A percentile compares a stretch with the other conserved stretches of the same genome.
phyloP scores from a whole-genome alignment of 1,139 yeast genomes.

The Debaryomyces sp. region DNA sequence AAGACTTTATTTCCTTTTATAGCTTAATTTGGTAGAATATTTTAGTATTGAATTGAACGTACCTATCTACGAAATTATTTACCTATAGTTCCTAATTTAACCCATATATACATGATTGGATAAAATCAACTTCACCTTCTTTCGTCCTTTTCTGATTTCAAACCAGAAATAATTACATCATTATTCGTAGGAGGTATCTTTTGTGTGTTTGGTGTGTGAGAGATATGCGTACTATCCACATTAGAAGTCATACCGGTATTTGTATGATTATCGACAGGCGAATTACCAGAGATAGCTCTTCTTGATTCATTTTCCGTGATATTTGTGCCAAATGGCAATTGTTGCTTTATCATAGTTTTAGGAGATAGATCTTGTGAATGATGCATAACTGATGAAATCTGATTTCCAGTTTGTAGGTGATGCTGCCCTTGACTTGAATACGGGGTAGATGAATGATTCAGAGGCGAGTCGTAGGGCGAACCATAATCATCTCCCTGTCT shows the following conservation, averaged over 20 bases:
- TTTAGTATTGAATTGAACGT: neutral
- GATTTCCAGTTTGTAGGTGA: slow-evolving; percentile 9
- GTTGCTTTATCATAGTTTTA: slow-evolving; percentile 27
- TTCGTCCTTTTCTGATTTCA: neutral
- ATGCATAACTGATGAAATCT: slow-evolving; percentile 26
- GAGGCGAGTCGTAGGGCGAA: slow-evolving; percentile 4
- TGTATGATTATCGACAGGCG: neutral
- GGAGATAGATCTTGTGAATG: slow-evolving; percentile 39
- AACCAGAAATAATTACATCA: neutral
- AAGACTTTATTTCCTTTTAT: neutral
- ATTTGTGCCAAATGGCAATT: slow-evolving; percentile 14
- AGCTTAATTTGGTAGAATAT: neutral
- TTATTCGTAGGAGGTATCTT: neutral
- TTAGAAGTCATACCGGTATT: neutral
- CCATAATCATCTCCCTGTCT: slow-evolving; percentile 1
- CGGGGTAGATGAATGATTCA: neutral
- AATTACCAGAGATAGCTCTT: slow-evolving; percentile 1
- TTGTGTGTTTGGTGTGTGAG: neutral
- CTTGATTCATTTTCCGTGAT: neutral
- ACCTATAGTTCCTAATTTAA: neutral
- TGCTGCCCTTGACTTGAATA: slow-evolving; percentile 7
- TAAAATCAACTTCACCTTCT: neutral
- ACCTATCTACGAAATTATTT: neutral
- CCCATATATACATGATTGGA: neutral
- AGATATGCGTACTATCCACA: neutral